phyloP scores from a whole-genome alignment of 2,329 filamentous ascomycete genomes.

The Plenodomus lindquistii region DNA sequence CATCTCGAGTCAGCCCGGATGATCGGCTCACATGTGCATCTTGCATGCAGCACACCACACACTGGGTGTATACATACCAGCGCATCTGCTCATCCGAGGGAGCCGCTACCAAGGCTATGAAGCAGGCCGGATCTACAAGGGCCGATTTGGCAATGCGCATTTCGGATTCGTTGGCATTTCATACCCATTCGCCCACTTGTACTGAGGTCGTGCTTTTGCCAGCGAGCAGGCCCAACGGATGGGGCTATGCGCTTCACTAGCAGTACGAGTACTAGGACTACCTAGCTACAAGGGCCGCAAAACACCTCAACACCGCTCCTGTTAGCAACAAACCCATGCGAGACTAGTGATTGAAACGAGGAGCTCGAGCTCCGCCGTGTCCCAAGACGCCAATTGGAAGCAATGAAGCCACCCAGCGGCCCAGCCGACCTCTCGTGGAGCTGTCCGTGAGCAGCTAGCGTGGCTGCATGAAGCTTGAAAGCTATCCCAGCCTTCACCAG shows the following conservation, averaged over 20 bases:
- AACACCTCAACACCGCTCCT: slow-evolving; percentile 30
- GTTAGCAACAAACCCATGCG: slow-evolving; percentile 12
- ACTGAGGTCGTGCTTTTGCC: too few relatives aligned
- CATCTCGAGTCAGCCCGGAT: slow-evolving; percentile 8
- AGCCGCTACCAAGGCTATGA: slow-evolving; percentile 31
- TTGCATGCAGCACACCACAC: slow-evolving; percentile 20
- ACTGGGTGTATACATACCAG: too few relatives aligned
- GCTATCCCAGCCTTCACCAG: slow-evolving; percentile 27
- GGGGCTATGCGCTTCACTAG: slow-evolving; percentile 11
- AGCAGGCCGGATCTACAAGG: slow-evolving; percentile 12
- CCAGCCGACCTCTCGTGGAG: slow-evolving; percentile 23
- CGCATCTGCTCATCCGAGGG: slow-evolving; percentile 20
- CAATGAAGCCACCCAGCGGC: too few relatives aligned
- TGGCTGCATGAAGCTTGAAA: slow-evolving; percentile 31
- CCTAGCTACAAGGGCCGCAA: slow-evolving; percentile 17
- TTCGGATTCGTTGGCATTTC: slow-evolving; percentile 10
- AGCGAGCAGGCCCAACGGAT: slow-evolving; percentile 12
- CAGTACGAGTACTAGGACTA: slow-evolving; percentile 17
- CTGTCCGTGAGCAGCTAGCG: slow-evolving; percentile 34
- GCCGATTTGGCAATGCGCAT: slow-evolving; percentile 32
- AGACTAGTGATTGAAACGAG: slow-evolving; percentile 9
- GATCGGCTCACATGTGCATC: slow-evolving; percentile 27
- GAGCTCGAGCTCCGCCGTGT: slow-evolving; percentile 5
- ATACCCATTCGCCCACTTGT: slow-evolving; percentile 9
- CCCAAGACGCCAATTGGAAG: slow-evolving; percentile 21